These are phyloP conservation scores for Amanita pseudoporphyria DNA, from an alignment of 768 basidiomycete species.

Conservation along the genomic window DNA sequence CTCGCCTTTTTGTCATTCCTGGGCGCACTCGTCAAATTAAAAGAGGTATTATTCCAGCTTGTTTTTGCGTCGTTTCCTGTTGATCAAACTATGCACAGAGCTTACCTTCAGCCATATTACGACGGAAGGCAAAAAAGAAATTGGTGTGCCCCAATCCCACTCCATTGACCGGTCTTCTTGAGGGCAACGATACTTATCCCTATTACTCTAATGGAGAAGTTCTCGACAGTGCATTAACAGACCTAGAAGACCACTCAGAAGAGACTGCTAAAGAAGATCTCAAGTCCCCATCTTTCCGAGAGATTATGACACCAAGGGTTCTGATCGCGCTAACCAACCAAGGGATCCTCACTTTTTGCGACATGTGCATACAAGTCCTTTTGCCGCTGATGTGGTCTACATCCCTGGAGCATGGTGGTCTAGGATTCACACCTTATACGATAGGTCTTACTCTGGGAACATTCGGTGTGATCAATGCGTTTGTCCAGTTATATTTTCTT, in stretches of 20 bases:
- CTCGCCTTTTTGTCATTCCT: conserved; percentile 16
- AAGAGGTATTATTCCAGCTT: conserved; percentile 16
- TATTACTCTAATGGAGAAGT: too few species aligned
- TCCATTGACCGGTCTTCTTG: too few species aligned
- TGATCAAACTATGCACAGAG: too few species aligned
- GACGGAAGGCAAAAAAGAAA: too few species aligned
- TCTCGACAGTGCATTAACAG: too few species aligned
- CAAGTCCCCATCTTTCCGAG: neutral
- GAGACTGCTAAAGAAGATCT: too few species aligned
- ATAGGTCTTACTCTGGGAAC: conserved; percentile 45
- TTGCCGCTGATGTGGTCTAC: conserved; percentile 31
- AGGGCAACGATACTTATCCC: too few species aligned
- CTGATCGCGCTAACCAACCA: neutral
- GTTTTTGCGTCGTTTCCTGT: neutral
- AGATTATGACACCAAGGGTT: neutral
- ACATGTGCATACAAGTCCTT: neutral
- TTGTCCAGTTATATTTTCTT: conserved; percentile 41
- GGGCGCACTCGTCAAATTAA: conserved; percentile 14
- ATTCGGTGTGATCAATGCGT: conserved; percentile 43
- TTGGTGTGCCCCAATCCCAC: too few species aligned
- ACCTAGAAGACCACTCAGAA: too few species aligned
- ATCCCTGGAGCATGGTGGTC: conserved; percentile 44
- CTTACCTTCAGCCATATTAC: too few species aligned
- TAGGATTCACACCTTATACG: conserved; percentile 38
- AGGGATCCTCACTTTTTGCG: neutral